These are phyloP conservation scores for Fagopyrum homotropicum DNA, from an alignment of 148 eudicot species.

Conservation along the genomic window DNA sequence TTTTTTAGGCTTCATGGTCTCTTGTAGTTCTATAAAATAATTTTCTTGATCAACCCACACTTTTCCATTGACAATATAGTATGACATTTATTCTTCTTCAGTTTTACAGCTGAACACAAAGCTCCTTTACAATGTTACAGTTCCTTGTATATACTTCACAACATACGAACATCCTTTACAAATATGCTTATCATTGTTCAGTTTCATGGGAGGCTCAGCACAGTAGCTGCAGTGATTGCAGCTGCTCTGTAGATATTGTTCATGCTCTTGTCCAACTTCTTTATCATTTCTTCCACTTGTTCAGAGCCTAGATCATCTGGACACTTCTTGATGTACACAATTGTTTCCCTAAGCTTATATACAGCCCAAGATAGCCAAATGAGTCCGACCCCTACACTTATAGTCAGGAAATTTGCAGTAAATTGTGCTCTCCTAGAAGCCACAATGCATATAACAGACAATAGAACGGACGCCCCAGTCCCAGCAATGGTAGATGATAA, in stretches of 20 bases:
- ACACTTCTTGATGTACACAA: constrained; percentile 44
- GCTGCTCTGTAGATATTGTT: constrained; percentile 48
- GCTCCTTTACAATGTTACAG: not conserved
- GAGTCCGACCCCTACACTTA: constrained; percentile 61
- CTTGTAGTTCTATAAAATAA: not conserved
- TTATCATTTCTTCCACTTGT: constrained; percentile 49
- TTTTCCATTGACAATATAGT: not conserved
- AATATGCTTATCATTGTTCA: no score
- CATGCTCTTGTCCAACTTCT: constrained; percentile 39
- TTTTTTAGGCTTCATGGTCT: not conserved
- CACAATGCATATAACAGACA: constrained; percentile 49
- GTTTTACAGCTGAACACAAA: no score
- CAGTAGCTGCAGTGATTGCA: constrained; percentile 45
- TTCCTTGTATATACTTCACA: not conserved
- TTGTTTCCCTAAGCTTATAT: constrained; percentile 49
- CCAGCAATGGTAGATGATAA: constrained; percentile 83
- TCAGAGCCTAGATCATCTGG: constrained; percentile 27
- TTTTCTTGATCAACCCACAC: not conserved
- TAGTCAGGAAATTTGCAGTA: constrained; percentile 40
- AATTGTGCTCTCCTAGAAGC: constrained; percentile 45
- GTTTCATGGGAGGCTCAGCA: constrained; percentile 59
- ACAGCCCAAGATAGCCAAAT: constrained; percentile 77
- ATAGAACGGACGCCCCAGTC: constrained; percentile 64
- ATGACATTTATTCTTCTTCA: no score
- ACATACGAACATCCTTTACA: not conserved